Evolutionary conservation across 257 asterid genomes (phyloP).

Genomic region (Plantago major): DNA sequence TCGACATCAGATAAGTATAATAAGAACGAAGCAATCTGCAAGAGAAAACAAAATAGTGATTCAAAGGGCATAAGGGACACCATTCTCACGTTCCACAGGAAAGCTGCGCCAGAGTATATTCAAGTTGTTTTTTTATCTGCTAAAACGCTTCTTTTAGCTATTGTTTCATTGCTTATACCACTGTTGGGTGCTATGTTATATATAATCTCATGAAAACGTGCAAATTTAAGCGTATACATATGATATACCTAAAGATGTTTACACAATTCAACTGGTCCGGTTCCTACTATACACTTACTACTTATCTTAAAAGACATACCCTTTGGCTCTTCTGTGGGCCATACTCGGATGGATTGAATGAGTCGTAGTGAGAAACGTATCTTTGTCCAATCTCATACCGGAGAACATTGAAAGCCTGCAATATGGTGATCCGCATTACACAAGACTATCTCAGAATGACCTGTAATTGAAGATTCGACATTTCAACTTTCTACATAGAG

Average conservation of each 20-base stretch:
- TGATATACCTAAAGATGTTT: too few relatives aligned
- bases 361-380: constrained; percentile 74
- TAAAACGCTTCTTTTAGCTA: too few relatives aligned
- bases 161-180: too few relatives aligned
- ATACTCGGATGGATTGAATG: constrained; percentile 67
- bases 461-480: constrained; percentile 35
- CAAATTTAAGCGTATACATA: too few relatives aligned
- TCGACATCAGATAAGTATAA: constrained; percentile 81
- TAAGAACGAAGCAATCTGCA: constrained; percentile 76
- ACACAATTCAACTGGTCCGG: too few relatives aligned
- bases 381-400: constrained; percentile 80
- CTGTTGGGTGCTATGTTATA: too few relatives aligned
- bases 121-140: too few relatives aligned
- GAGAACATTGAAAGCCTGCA: constrained; percentile 85
- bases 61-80: too few relatives aligned
- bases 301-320: constrained; percentile 29
- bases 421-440: constrained; percentile 35
- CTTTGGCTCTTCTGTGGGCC: constrained; percentile 84
- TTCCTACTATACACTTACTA: too few relatives aligned
- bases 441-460: constrained; percentile 41
- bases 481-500: constrained; percentile 27
- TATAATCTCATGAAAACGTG: too few relatives aligned
- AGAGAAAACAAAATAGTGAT: neutral
- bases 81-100: too few relatives aligned
- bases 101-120: neutral